A percentile compares a stretch with the other conserved stretches of the same genome.
Conservation (phyloP, 2,329 filamentous ascomycete species). For the Pyrenophora graminea region DNA sequence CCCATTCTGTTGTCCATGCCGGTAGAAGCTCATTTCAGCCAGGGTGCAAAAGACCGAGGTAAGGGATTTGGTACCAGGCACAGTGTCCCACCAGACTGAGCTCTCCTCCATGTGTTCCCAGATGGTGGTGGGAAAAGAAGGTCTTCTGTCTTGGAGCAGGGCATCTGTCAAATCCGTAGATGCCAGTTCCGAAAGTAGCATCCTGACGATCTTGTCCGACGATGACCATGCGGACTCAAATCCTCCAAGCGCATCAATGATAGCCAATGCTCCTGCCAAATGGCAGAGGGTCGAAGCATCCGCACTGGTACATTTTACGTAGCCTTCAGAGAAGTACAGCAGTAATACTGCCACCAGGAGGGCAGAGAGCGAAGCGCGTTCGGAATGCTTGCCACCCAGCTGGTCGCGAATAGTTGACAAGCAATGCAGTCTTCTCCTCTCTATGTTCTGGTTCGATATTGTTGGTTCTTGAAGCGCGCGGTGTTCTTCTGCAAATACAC, state of each 20-base stretch:
- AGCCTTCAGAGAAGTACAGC: constrained; percentile 21
- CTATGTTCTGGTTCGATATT: constrained; percentile 7
- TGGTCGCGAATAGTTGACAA: constrained; percentile 15
- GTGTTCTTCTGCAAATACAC: constrained; percentile 18
- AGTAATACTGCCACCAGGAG: constrained; percentile 20
- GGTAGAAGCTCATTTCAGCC: constrained; percentile 14
- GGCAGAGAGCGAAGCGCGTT: constrained; percentile 9
- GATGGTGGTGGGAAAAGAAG: constrained; percentile 14
- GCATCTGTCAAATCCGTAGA: constrained; percentile 22
- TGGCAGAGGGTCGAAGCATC: constrained; percentile 20
- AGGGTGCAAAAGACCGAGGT: constrained; percentile 5
- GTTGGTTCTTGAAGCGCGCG: constrained; percentile 14
- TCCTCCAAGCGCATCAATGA: constrained; percentile 77
- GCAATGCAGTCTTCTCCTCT: constrained; percentile 11
- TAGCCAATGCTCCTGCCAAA: constrained; percentile 61
- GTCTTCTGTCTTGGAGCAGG: constrained; percentile 14
- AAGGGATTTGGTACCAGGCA: constrained; percentile 5
- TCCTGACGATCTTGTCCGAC: constrained; percentile 12
- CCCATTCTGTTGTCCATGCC: constrained; percentile 3
- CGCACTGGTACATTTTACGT: constrained; percentile 16
- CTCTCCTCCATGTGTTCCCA: constrained; percentile 14
- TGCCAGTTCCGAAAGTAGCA: constrained; percentile 21
- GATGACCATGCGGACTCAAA: constrained; percentile 9
- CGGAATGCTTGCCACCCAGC: constrained; percentile 5
- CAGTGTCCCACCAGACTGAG: constrained; percentile 18